Evolutionary conservation across 176 grass and related monocot genomes (phyloP), one percentile per base, ranked within the genome.

Genomic region (Musa schizocarpa): DNA sequence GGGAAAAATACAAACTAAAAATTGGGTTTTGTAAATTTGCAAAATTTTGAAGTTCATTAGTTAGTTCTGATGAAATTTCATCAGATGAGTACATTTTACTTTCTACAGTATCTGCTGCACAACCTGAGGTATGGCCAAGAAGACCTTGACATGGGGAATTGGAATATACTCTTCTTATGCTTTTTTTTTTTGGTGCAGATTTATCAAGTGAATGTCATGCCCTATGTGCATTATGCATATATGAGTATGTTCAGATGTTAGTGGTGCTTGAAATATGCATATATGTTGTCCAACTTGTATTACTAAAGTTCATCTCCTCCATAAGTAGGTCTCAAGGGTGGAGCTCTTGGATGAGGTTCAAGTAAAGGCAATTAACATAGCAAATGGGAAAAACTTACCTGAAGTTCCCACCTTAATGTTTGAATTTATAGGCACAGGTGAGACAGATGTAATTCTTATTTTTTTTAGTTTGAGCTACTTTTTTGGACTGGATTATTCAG

Each of bases 361-460:
- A 88, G 84, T 98, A 54, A 87, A 83, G 81, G 95, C 95, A 87
- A 98, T 98, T 80, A 98, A 98, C 71, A 67, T 86, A 27, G 95
- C 90, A 57, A 94, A 98, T 85, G 86, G 74, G 73, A 98, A 94
- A 87, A 86, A 53, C n/a, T 86, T 98, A 73, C 86, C 88, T 80
- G 90, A 98, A 89, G 84, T 86, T 58, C 90, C 95, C 0, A 98
- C 95, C 23, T 82, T 98, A 83, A 98, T 98, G 95, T 98, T 98
- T 86, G 95, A 98, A 78, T 98, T 98, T 70, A 87, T 98, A 85
- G 95, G 95, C 54, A 98, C 95, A 89, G 90, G 95, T 93, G 90
- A 68, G 16, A 9, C 69, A 82, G 51, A 27, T 81, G 70, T 56
- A 25, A 69, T 34, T 13, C 25, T 34, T 29, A 1, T 67, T 69